Percentiles rank a stretch among this genome's conserved stretches.
Conservation (phyloP, 2,329 filamentous ascomycete genomes). For the Curvularia sp. region DNA sequence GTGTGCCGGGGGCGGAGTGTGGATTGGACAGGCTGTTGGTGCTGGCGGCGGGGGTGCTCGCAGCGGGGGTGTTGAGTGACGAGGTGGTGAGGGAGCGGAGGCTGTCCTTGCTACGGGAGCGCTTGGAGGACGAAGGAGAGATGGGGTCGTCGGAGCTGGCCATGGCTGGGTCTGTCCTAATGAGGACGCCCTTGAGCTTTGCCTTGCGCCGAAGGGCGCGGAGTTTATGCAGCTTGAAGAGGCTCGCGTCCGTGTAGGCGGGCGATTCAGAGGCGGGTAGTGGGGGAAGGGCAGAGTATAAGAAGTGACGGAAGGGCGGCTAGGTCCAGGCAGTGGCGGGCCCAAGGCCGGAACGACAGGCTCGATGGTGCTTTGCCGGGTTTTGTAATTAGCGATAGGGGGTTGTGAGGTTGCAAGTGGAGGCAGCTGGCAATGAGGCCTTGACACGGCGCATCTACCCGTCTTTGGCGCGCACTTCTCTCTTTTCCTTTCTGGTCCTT, state of each 20-base stretch:
- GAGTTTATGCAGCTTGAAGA: slow-evolving; percentile 51
- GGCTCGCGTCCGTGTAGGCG: slow-evolving; percentile 19
- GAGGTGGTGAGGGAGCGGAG: slow-evolving; percentile 40
- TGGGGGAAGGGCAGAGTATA: slow-evolving; percentile 29
- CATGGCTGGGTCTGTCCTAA: slow-evolving; percentile 36
- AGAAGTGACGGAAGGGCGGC: slow-evolving; percentile 26
- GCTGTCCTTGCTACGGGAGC: slow-evolving; percentile 51
- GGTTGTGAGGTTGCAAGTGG: not conserved
- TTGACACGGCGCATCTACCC: not conserved
- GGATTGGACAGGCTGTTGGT: slow-evolving; percentile 45
- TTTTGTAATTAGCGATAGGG: slow-evolving; percentile 11
- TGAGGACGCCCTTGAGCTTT: slow-evolving; percentile 43
- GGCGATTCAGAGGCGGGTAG: slow-evolving; percentile 20
- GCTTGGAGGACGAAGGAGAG: slow-evolving; percentile 50
- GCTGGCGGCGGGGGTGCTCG: slow-evolving; percentile 41
- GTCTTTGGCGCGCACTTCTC: not conserved
- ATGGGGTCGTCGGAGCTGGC: slow-evolving; percentile 40
- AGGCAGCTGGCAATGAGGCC: slow-evolving; percentile 1
- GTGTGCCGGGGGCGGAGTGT: slow-evolving; percentile 22
- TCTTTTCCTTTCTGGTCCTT: not conserved
- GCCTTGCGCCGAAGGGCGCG: slow-evolving; percentile 52
- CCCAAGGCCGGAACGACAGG: slow-evolving; percentile 8
- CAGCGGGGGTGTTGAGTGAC: slow-evolving; percentile 35
- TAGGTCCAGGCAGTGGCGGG: slow-evolving; percentile 24
- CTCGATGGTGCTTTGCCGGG: slow-evolving; percentile 8